Evolutionary conservation across 2,329 filamentous ascomycete genomes (phyloP).

Genomic region (Colletotrichum orbiculare): DNA sequence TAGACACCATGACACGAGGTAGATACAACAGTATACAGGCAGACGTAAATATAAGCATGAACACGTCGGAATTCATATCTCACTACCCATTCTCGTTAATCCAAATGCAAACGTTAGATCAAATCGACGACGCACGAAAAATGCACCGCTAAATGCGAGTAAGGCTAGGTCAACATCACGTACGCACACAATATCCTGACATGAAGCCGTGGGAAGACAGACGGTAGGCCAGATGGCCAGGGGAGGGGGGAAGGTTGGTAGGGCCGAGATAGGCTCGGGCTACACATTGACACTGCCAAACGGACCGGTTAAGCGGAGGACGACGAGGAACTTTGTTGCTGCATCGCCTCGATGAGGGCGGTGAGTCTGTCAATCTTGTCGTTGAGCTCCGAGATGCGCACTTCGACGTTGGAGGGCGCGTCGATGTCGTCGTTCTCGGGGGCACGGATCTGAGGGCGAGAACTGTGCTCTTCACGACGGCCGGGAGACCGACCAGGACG

Average conservation of each 20-base stretch:
- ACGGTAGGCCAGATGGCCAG: no score
- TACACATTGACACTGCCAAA: conserved; percentile 11
- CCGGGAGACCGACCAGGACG: conserved; percentile 40
- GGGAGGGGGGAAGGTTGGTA: background rate
- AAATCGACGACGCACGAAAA: conserved; percentile 3
- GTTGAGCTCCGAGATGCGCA: conserved; percentile 64
- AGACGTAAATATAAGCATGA: conserved; percentile 15
- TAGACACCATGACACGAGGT: background rate
- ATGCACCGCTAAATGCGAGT: conserved; percentile 9
- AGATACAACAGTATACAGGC: background rate
- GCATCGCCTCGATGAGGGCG: conserved; percentile 61
- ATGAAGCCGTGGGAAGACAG: background rate
- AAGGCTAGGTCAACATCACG: conserved; percentile 12
- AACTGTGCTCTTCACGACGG: conserved; percentile 31
- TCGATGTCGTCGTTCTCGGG: conserved; percentile 47
- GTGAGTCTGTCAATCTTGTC: conserved; percentile 70
- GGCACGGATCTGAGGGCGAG: conserved; percentile 34
- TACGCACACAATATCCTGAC: conserved; percentile 13
- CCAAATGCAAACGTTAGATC: conserved; percentile 6
- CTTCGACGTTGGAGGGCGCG: conserved; percentile 56
- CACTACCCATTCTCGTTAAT: conserved; percentile 9
- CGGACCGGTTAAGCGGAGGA: background rate
- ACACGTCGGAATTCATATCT: conserved; percentile 8
- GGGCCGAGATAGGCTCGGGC: conserved; percentile 4
- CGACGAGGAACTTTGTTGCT: conserved; percentile 44